Evolutionary conservation across 345 rosid genomes (phyloP), one percentile per base, ranked within the genome.

Genomic region (Cardamine occulta): DNA sequence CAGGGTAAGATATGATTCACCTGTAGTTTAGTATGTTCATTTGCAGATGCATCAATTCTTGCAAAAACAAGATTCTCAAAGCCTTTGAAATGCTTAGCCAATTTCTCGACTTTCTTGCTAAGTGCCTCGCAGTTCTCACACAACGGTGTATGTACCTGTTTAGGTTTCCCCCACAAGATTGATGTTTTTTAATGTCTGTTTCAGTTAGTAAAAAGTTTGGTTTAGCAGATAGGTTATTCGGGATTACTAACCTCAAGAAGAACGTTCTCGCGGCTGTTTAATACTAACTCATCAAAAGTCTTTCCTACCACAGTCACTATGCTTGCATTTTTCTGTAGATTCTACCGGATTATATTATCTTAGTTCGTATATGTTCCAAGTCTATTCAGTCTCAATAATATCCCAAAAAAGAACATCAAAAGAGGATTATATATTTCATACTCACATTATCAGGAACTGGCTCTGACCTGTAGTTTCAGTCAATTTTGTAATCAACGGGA

Each of bases 121-220:
- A 85, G 71, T 3, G 90, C 80, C 74, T 91, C 93, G 42, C 96
- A 91, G 59, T 80, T 82, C 74, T 82, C 69, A 84, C 94, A 91
- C 97, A 97, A 93, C n/a, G 97, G 93, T 6, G 90, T 85, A 68
- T 87, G 74, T n/a, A 93, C 87, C 93, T 91, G 72, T 75, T 73
- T 21, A 8, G 26, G 31, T 60, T 71, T 35, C 7, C 37, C 58
- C 75, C 26, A 24, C 26, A 24, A 24, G 2, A 24, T 24, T 24
- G 26, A 24, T 24, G 26, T 24, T 24, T 1, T 0, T 24, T 24
- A 24, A 24, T 24, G 26, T 24, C 26, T 1, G 26, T 24, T 24
- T 24, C 26, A 1, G 26, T 24, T 24, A 24, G 26, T 24, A 24
- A 24, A 24, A 24, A 24, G 26, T 24, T 24, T 24, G 26, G 26